Evolutionary conservation across 768 basidiomycete genomes (phyloP), one percentile per base, ranked within the genome.

Genomic region (Mycena metata): DNA sequence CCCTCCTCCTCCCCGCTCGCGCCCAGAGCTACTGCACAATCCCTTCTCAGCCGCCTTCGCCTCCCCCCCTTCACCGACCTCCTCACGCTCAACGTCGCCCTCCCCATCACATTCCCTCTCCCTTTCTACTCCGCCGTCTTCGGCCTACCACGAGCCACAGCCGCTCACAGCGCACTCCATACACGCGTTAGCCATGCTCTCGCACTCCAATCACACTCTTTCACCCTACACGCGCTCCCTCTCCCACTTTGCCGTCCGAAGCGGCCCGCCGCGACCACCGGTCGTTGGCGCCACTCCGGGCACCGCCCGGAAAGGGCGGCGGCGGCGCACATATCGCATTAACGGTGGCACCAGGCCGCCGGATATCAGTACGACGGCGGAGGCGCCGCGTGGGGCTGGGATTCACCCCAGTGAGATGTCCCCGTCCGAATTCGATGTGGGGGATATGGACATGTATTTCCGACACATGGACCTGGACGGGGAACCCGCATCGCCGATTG

Each of bases 161-260:
- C 81, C 86, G 0, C 77, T 86, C n/a, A 81, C 89, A 15, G 92
- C 90, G 79, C 90, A 91, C 70, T 90, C 91, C 7, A 85, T 97
- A 23, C 94, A 92, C 62, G 94, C 97, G 69, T 83, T 99, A 12
- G 91, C 94, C 19, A 94, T 93, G 5, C 88, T 99, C 51, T 91
- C 89, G 21, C 86, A 91, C 72, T 96, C 95, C 1, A 95, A 98
- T 74, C 97, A 98, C 75, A 99, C 97, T 0, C 83, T 99, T 4
- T 95, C 93, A 0, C 97, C 96, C 0, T 98, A 97, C 78, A 98
- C 96, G 8, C 89, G 95, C 60, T 90, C 92, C 16, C 84, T 96
- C 33, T 91, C 93, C 67, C 96, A 98, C 78, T 96, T 97, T 77
- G 95, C 96, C 1, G 95, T 98, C 15, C 88, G 96, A 36, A 95